Evolutionary conservation across 1,284 basidiomycete genomes (phyloP).

Genomic region (Rhodotorula sp.): DNA sequence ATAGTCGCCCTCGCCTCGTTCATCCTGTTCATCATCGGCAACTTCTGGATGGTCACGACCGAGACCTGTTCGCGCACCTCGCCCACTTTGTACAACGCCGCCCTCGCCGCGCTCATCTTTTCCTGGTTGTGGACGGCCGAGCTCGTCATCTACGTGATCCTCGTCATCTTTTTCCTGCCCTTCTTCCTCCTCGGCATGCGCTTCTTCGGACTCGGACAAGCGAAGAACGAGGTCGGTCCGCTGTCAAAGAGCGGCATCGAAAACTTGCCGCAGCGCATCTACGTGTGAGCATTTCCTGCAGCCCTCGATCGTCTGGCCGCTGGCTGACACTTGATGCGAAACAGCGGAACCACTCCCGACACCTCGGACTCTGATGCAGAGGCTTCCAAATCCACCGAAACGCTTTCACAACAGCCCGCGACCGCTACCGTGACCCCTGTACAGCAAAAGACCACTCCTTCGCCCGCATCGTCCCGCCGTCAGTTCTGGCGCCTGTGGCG

Average conservation of each 20-base stretch:
- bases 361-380: neutral
- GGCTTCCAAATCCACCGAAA: neutral
- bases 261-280: slow-evolving; percentile 33
- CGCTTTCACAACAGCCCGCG: neutral
- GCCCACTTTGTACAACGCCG: slow-evolving; percentile 34
- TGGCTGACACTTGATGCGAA: neutral
- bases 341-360: slow-evolving; percentile 2
- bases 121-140: slow-evolving; percentile 40
- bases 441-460: neutral
- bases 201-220: slow-evolving; percentile 37
- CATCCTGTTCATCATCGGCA: slow-evolving; percentile 41
- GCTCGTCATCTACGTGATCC: slow-evolving; percentile 24
- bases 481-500: slow-evolving; percentile 30
- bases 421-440: neutral
- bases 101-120: slow-evolving; percentile 38
- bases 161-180: slow-evolving; percentile 42
- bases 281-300: slow-evolving; percentile 8
- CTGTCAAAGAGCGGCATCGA: slow-evolving; percentile 39
- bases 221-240: slow-evolving; percentile 43
- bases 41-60: slow-evolving; percentile 34
- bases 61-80: slow-evolving; percentile 29
- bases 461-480: neutral
- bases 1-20: slow-evolving; percentile 29
- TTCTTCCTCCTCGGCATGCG: slow-evolving; percentile 34
- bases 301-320: too few relatives aligned